Evolutionary conservation across 1,284 basidiomycete genomes (phyloP), one percentile per base, ranked within the genome.

Genomic region (Tetrapyrgos nigripes): DNA sequence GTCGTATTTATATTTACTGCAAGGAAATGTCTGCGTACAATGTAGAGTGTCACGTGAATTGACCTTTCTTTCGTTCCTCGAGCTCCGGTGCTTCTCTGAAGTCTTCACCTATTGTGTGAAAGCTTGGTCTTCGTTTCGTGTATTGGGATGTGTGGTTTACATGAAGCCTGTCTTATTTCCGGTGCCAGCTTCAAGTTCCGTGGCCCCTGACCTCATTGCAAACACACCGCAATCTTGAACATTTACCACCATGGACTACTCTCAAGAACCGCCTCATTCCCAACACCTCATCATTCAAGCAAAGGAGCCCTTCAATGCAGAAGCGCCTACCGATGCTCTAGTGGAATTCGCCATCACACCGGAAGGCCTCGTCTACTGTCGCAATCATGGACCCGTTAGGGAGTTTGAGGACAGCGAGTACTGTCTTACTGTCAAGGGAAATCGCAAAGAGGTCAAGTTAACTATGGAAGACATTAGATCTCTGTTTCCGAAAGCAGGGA

Each of bases 331-430:
- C 10, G 72, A 78, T 46, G 76, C 79, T 26, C 74, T 87, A 1
- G 81, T 86, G 31, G 79, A 85, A 65, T 84, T 57, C 23, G 45
- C 50, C n/a, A 53, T 80, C 50, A 87, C 85, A 8, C 85, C 85
- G 10, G 83, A 84, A 58, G 79, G 85, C 35, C 77, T 87, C 23
- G 77, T 87, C 10, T 88, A 86, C 65, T 84, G 82, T 64, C 79
- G 86, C 23, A 87, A 87, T 62, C 85, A 87, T 66, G 80, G 83
- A 19, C 82, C 83, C 21, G 82, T 87, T n/a, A 75, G 78, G 17
- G 78, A 81, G 48, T 79, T 85, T 49, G 76, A 81, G 59, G 77
- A 77, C 23, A 74, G 77, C 13, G 68, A 72, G 1, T 69, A 67
- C 65, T 1, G 57, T 86, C 6, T 50, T 35, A 68, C 73, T 17